These are phyloP conservation scores for Pythium graminicola DNA, from an alignment of 352 stramenopile genomes.

Conservation along the genomic window DNA sequence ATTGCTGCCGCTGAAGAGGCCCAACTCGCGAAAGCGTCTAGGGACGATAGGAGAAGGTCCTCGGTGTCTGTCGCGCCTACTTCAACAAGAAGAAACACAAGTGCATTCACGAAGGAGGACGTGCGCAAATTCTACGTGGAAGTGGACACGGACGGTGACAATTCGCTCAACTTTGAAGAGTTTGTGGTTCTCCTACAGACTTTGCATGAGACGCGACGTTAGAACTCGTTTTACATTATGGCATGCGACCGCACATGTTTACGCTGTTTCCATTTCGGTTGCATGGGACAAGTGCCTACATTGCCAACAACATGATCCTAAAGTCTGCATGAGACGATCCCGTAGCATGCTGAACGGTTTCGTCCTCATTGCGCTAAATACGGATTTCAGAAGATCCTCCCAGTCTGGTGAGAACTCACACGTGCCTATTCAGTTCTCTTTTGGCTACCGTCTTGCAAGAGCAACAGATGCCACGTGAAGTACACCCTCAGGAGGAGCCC, in stretches of 20 bases:
- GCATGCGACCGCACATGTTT: too few species aligned
- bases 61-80: neutral
- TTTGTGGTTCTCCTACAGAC: conserved; percentile 54
- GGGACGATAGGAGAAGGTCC: neutral
- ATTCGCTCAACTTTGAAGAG: conserved; percentile 58
- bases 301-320: too few species aligned
- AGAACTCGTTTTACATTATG: neutral
- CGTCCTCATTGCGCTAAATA: neutral
- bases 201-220: conserved; percentile 27
- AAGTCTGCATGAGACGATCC: too few species aligned
- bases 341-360: too few species aligned
- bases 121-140: conserved; percentile 50
- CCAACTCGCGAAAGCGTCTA: conserved; percentile 7
- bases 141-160: conserved; percentile 44
- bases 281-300: neutral
- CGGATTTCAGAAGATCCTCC: neutral
- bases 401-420: neutral
- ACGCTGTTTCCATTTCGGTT: neutral
- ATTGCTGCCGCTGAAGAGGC: conserved; percentile 34
- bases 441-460: neutral
- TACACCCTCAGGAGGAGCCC: conserved; percentile 11
- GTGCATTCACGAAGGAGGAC: conserved; percentile 50
- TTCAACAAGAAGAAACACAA: conserved; percentile 4
- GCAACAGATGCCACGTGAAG: conserved; percentile 13
- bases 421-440: conserved; percentile 1